phyloP scores from a whole-genome alignment of 352 stramenopile species.

The Phytopythium vexans region DNA sequence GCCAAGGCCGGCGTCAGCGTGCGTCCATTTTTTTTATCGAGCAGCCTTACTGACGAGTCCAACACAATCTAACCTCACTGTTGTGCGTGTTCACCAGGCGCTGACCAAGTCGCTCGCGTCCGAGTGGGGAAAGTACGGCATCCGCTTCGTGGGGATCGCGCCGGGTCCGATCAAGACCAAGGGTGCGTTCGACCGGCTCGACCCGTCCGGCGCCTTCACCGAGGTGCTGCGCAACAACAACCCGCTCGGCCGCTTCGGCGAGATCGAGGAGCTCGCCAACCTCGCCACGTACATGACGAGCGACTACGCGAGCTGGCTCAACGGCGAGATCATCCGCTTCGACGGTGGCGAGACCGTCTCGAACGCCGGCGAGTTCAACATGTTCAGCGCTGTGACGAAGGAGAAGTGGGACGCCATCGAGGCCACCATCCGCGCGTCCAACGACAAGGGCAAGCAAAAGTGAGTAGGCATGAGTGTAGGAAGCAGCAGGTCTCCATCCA shows the following conservation, averaged over 20 bases:
- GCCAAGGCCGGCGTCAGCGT: constrained; percentile 94
- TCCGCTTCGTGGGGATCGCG: constrained; percentile 96
- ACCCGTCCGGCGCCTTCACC: constrained; percentile 66
- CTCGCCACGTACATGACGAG: constrained; percentile 72
- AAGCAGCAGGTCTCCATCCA: too few relatives aligned
- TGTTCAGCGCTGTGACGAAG: constrained; percentile 53
- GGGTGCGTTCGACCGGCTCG: constrained; percentile 73
- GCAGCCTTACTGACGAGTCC: constrained; percentile 5
- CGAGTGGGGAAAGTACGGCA: constrained; percentile 95
- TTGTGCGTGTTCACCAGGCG: constrained; percentile 48
- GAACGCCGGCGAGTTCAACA: constrained; percentile 81
- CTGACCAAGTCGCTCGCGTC: constrained; percentile 94
- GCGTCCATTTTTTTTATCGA: constrained; percentile 18
- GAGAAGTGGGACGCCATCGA: constrained; percentile 80
- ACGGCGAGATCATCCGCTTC: constrained; percentile 79
- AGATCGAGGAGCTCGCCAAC: constrained; percentile 79
- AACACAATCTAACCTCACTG: not conserved
- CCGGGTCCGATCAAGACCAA: constrained; percentile 94
- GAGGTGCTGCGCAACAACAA: constrained; percentile 68
- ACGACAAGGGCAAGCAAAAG: constrained; percentile 57
- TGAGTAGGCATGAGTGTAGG: too few relatives aligned
- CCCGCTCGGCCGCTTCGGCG: constrained; percentile 66
- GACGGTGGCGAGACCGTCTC: constrained; percentile 75
- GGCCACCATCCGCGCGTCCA: constrained; percentile 48
- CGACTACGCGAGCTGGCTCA: constrained; percentile 82